These are phyloP conservation scores for Orbilia quercus DNA, from an alignment of 2,329 filamentous ascomycete genomes.

Conservation along the genomic window DNA sequence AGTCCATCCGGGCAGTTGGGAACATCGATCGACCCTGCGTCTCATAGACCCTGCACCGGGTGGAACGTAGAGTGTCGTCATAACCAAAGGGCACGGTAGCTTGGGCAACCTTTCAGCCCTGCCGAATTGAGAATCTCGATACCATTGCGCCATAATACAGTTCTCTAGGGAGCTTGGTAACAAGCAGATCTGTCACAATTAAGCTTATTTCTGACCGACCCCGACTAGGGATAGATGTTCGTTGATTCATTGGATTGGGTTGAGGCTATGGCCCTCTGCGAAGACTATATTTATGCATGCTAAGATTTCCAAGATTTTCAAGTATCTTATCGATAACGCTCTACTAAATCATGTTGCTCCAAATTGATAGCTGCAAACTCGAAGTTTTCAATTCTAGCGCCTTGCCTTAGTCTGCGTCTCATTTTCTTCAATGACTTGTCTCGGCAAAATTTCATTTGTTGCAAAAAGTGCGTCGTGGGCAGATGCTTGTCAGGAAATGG, in stretches of 20 bases:
- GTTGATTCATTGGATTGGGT: constrained; percentile 6
- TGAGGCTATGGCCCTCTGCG: constrained; percentile 7
- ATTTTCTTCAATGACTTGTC: no score
- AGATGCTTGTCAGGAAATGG: no score
- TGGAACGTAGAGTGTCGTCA: constrained; percentile 13
- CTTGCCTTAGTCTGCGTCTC: neutral
- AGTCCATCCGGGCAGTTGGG: constrained; percentile 40
- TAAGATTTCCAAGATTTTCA: no score
- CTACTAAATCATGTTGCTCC: neutral
- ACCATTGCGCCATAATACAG: neutral
- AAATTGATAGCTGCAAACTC: no score
- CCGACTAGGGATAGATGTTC: no score
- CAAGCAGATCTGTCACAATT: no score
- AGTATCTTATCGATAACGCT: constrained; percentile 2
- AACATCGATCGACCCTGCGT: constrained; percentile 31
- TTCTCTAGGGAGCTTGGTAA: neutral
- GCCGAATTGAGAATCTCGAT: constrained; percentile 11
- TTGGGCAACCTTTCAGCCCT: constrained; percentile 3
- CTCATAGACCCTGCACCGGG: constrained; percentile 28
- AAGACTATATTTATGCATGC: constrained; percentile 21
- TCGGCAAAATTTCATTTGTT: no score
- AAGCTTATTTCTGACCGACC: no score
- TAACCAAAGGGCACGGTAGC: constrained; percentile 21
- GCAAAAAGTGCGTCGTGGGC: no score
- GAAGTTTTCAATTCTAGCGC: no score